phyloP scores from a whole-genome alignment of 768 basidiomycete genomes.

The Lactarius hengduanensis region DNA sequence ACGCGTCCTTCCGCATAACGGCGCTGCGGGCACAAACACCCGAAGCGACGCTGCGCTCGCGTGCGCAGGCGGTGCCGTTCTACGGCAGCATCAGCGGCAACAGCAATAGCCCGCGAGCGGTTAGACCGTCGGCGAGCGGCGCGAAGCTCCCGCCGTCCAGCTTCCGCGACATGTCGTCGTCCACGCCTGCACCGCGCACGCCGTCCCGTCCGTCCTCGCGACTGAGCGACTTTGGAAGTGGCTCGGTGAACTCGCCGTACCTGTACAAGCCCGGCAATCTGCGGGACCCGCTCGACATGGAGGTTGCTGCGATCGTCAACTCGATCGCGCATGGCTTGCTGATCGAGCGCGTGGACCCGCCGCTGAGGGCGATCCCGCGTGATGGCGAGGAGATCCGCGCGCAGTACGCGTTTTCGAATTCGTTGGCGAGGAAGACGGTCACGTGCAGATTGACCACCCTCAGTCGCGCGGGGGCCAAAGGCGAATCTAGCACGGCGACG shows the following conservation, averaged over 20 bases:
- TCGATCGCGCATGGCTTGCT: slow-evolving; percentile 72
- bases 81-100: slow-evolving; percentile 39
- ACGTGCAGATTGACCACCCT: slow-evolving; percentile 79
- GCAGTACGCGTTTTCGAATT: slow-evolving; percentile 77
- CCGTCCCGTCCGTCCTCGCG: slow-evolving; percentile 64
- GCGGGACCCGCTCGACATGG: slow-evolving; percentile 79
- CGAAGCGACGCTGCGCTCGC: slow-evolving; percentile 58
- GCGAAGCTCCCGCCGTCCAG: slow-evolving; percentile 69
- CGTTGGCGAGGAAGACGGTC: slow-evolving; percentile 69
- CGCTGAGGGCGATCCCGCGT: slow-evolving; percentile 58
- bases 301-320: slow-evolving; percentile 75
- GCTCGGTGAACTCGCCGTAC: slow-evolving; percentile 44
- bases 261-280: slow-evolving; percentile 63
- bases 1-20: slow-evolving; percentile 43
- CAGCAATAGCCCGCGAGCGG: slow-evolving; percentile 40
- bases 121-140: slow-evolving; percentile 40
- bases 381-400: slow-evolving; percentile 80
- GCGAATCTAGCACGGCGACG: slow-evolving; percentile 43
- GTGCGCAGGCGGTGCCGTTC: slow-evolving; percentile 57
- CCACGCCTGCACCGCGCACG: slow-evolving; percentile 42
- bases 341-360: slow-evolving; percentile 80
- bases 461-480: slow-evolving; percentile 51
- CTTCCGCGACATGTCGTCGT: slow-evolving; percentile 56
- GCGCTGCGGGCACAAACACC: slow-evolving; percentile 65
- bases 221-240: slow-evolving; percentile 46